Conservation (phyloP, 164 flowering plant species). For the Amborella trichopoda region DNA sequence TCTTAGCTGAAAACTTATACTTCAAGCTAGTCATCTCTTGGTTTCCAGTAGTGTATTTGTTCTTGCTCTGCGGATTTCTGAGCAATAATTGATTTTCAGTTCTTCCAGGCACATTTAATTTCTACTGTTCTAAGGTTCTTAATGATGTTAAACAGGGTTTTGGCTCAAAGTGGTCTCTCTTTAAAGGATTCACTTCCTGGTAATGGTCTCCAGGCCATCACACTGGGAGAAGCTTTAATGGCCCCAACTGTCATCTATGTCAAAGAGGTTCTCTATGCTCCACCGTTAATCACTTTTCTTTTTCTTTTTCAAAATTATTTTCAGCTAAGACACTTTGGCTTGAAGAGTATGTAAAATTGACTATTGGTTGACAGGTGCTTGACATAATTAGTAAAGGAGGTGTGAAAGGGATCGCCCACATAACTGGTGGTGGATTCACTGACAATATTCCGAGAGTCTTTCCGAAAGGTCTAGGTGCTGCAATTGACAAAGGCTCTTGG, state of each 20-base stretch:
- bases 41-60: no score
- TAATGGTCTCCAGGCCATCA: slow-evolving; percentile 17
- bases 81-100: no score
- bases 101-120: no score
- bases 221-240: slow-evolving; percentile 82
- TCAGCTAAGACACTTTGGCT: background rate
- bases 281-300: background rate
- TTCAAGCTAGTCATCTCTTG: no score
- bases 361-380: slow-evolving; percentile 73
- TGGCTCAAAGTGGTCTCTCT: slow-evolving; percentile 64
- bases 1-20: no score
- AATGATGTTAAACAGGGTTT: no score
- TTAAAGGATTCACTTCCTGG: slow-evolving; percentile 63
- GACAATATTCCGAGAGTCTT: slow-evolving; percentile 93
- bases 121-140: no score
- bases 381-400: slow-evolving; percentile 79
- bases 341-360: background rate
- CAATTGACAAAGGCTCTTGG: slow-evolving; percentile 61
- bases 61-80: no score
- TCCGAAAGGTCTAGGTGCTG: slow-evolving; percentile 83
- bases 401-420: slow-evolving; percentile 90
- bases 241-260: slow-evolving; percentile 93
- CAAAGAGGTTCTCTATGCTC: slow-evolving; percentile 49
- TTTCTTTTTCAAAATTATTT: background rate
- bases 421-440: slow-evolving; percentile 97